A percentile compares a stretch with the other conserved stretches of the same genome.
These are phyloP conservation scores for Cladosporium sphaerospermum DNA, from an alignment of 2,329 filamentous ascomycete species.

Conservation along the genomic window DNA sequence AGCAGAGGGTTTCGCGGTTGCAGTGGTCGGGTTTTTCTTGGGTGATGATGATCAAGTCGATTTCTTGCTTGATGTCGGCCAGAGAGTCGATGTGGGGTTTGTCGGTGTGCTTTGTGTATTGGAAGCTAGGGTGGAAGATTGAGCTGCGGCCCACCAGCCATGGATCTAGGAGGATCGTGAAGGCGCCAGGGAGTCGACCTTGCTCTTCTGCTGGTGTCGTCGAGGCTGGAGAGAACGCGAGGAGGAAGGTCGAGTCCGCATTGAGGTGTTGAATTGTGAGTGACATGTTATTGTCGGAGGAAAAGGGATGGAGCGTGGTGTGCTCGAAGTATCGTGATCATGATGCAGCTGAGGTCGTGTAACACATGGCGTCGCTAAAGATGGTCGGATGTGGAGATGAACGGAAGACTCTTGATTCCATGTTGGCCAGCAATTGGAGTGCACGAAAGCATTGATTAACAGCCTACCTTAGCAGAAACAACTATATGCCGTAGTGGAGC, in stretches of 20 bases:
- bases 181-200: conserved; percentile 42
- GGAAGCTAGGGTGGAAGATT: conserved; percentile 56
- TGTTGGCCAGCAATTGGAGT: no score
- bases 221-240: conserved; percentile 54
- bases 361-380: no score
- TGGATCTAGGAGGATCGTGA: conserved; percentile 65
- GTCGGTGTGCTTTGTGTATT: conserved; percentile 50
- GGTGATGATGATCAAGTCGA: conserved; percentile 54
- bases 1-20: conserved; percentile 61
- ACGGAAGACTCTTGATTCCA: no score
- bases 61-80: conserved; percentile 44
- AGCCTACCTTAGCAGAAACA: no score
- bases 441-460: no score
- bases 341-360: no score
- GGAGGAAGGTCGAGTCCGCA: conserved; percentile 58
- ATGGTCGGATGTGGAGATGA: no score
- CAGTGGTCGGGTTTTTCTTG: conserved; percentile 65
- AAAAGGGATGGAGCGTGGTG: background rate
- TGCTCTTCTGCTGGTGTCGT: conserved; percentile 25
- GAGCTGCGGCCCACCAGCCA: conserved; percentile 59
- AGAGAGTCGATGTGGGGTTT: conserved; percentile 54
- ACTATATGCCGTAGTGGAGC: no score
- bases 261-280: conserved; percentile 60
- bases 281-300: conserved; percentile 44
- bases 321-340: conserved; percentile 1